Percentiles rank a stretch among this genome's conserved stretches.
phyloP scores from a whole-genome alignment of 2,329 filamentous ascomycete species.

The Akanthomyces muscarius region DNA sequence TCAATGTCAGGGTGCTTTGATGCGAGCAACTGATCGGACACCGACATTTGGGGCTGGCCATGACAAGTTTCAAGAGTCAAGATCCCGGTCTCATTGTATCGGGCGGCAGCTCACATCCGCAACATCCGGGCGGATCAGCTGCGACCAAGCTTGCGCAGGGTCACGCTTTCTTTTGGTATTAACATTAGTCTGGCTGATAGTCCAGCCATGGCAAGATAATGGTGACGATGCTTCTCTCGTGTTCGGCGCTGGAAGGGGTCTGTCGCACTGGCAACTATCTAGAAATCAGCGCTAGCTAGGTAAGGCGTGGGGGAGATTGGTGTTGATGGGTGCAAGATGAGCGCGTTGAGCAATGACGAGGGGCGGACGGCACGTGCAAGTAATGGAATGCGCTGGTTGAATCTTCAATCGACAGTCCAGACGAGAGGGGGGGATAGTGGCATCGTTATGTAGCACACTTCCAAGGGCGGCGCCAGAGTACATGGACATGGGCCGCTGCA shows the following conservation, averaged over 20 bases:
- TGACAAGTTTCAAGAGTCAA: background rate
- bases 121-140: background rate
- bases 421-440: background rate
- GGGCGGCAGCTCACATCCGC: background rate
- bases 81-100: background rate
- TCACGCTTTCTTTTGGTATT: background rate
- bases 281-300: constrained; percentile 1
- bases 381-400: background rate
- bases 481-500: background rate
- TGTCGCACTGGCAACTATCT: background rate
- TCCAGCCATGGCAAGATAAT: background rate
- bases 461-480: background rate
- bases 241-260: background rate
- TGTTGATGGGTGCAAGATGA: no score
- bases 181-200: background rate
- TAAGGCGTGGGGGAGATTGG: background rate
- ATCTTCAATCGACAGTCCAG: background rate
- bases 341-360: background rate
- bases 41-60: background rate
- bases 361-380: background rate
- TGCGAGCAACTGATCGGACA: background rate
- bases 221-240: background rate
- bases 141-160: background rate
- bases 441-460: background rate
- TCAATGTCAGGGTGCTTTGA: background rate